Conservation (phyloP, 169 alveolate genomes). For the Cryptosporidium felis region DNA sequence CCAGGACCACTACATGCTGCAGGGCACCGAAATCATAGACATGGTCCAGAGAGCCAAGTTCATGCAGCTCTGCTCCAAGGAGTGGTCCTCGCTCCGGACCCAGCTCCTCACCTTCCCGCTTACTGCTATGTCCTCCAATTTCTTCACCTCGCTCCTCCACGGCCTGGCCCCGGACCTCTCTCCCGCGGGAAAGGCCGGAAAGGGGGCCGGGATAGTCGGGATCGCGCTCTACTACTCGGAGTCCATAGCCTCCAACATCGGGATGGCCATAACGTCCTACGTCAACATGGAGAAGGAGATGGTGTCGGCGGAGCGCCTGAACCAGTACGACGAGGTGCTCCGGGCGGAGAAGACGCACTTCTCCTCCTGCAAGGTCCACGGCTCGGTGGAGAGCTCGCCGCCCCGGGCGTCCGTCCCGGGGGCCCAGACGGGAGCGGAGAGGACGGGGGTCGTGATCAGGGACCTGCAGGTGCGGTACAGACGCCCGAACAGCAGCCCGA, state of each 20-base stretch:
- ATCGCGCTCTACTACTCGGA: slow-evolving; percentile 75
- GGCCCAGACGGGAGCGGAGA: neutral
- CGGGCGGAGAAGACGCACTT: neutral
- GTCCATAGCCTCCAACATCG: slow-evolving; percentile 74
- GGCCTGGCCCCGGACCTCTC: slow-evolving; percentile 11
- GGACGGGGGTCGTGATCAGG: slow-evolving; percentile 71
- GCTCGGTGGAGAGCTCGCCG: neutral
- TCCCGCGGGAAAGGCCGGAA: no score
- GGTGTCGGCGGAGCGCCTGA: slow-evolving; percentile 75
- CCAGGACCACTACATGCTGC: slow-evolving; percentile 52
- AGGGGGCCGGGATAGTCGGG: slow-evolving; percentile 73
- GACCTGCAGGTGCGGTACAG: slow-evolving; percentile 80
- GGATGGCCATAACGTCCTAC: slow-evolving; percentile 64
- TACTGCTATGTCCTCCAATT: slow-evolving; percentile 44
- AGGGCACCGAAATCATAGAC: slow-evolving; percentile 62
- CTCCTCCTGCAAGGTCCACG: neutral
- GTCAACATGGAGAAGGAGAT: slow-evolving; percentile 74
- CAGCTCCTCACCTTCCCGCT: slow-evolving; percentile 77
- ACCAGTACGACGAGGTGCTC: slow-evolving; percentile 40
- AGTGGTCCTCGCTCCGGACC: slow-evolving; percentile 74
- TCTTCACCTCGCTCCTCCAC: slow-evolving; percentile 13
- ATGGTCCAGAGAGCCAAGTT: slow-evolving; percentile 54
- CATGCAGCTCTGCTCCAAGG: slow-evolving; percentile 65
- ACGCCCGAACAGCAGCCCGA: slow-evolving; percentile 69
- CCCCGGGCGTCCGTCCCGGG: neutral